Percentiles rank a stretch among this genome's conserved stretches.
These are phyloP conservation scores for Daldinia grandis DNA, from an alignment of 495 filamentous ascomycete species.

Conservation along the genomic window DNA sequence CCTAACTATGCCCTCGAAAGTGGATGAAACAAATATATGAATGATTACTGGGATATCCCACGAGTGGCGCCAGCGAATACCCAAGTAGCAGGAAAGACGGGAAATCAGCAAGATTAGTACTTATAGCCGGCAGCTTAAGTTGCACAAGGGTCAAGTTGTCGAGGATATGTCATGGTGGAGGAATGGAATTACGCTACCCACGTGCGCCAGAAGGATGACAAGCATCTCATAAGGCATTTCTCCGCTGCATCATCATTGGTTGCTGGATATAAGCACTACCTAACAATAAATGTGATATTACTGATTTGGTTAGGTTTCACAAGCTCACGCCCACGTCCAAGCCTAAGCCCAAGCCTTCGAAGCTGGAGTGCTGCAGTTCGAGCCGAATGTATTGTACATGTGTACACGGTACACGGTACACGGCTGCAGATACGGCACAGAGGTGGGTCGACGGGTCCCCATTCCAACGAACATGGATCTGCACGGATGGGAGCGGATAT, in stretches of 20 bases:
- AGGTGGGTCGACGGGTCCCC: constrained; percentile 37
- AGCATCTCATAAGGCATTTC: constrained; percentile 19
- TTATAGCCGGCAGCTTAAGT: not conserved
- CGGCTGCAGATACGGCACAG: constrained; percentile 37
- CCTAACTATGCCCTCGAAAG: not conserved
- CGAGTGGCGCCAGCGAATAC: not conserved
- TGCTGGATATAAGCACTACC: constrained; percentile 17
- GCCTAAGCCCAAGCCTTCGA: constrained; percentile 11
- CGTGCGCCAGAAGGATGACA: constrained; percentile 27
- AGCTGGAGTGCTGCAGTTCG: constrained; percentile 17
- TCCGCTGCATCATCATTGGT: constrained; percentile 18
- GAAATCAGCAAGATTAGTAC: not conserved
- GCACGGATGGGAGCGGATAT: constrained; percentile 45
- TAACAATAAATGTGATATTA: constrained; percentile 8
- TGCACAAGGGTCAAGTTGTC: not conserved
- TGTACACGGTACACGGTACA: constrained; percentile 12
- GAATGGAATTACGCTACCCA: constrained; percentile 35
- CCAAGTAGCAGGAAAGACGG: not conserved
- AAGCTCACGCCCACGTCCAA: constrained; percentile 7
- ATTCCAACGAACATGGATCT: constrained; percentile 44
- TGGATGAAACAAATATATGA: constrained; percentile 5
- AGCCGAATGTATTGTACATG: constrained; percentile 19
- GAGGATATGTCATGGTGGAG: constrained; percentile 13
- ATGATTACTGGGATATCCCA: not conserved
- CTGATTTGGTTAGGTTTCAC: constrained; percentile 24